phyloP scores from a whole-genome alignment of 2,329 filamentous ascomycete species.

The Alternaria triticimaculans region DNA sequence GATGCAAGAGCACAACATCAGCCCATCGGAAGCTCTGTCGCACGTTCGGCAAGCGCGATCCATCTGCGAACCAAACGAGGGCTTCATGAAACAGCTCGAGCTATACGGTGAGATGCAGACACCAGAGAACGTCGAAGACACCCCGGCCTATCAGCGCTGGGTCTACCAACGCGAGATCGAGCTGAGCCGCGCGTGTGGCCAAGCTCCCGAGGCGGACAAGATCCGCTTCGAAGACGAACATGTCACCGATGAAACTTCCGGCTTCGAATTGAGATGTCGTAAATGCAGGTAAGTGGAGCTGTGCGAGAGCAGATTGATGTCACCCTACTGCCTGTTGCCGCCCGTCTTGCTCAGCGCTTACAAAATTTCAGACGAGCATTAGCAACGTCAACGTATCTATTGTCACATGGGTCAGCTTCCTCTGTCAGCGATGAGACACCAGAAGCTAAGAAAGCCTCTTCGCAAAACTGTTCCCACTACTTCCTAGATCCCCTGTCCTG shows the following conservation, averaged over 20 bases:
- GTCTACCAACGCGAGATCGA: conserved; percentile 71
- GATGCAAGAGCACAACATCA: conserved; percentile 64
- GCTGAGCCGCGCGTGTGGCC: conserved; percentile 72
- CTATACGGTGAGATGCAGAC: conserved; percentile 89
- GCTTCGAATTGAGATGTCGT: conserved; percentile 78
- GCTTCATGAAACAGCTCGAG: conserved; percentile 88
- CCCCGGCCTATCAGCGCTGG: conserved; percentile 83
- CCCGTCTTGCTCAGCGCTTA: conserved; percentile 34
- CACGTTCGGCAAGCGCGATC: conserved; percentile 74
- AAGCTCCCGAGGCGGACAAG: conserved; percentile 76
- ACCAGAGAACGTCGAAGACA: conserved; percentile 69
- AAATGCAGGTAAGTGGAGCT: conserved; percentile 74
- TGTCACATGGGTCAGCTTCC: conserved; percentile 62
- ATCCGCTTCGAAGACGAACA: conserved; percentile 83
- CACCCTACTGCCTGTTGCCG: conserved; percentile 10
- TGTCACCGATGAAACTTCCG: conserved; percentile 48
- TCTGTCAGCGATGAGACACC: conserved; percentile 15
- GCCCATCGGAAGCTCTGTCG: conserved; percentile 69
- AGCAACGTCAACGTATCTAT: conserved; percentile 71
- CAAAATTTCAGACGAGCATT: conserved; percentile 59
- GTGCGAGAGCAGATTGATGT: conserved; percentile 10
- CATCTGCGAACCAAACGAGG: conserved; percentile 85
- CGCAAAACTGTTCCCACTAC: conserved; percentile 74
- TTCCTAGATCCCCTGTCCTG: conserved; percentile 93
- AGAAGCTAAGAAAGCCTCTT: conserved; percentile 15